Conservation (phyloP, 257 asterid genomes). For the Plantago elongata region DNA sequence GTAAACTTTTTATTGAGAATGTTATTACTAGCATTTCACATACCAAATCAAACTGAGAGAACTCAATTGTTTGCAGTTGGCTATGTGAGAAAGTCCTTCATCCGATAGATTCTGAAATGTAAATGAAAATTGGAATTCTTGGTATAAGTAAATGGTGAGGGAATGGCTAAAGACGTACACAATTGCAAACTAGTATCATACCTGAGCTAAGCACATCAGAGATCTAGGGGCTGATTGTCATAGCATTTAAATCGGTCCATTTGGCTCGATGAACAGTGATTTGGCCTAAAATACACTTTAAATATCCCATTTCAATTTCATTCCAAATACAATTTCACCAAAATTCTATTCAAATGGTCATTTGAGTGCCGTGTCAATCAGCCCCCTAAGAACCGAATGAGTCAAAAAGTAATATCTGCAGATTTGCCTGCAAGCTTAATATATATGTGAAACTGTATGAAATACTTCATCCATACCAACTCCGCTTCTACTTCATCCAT, state of each 20-base stretch:
- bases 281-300: too few relatives aligned
- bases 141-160: not conserved
- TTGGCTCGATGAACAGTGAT: too few relatives aligned
- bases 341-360: too few relatives aligned
- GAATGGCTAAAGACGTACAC: not conserved
- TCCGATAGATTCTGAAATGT: slow-evolving; percentile 72
- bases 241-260: too few relatives aligned
- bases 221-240: too few relatives aligned
- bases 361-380: too few relatives aligned
- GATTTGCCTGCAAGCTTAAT: slow-evolving; percentile 70
- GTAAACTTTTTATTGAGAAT: too few relatives aligned
- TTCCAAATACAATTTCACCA: too few relatives aligned
- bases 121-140: slow-evolving; percentile 20
- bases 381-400: slow-evolving; percentile 39
- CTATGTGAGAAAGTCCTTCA: slow-evolving; percentile 77
- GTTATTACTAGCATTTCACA: slow-evolving; percentile 16
- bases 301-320: too few relatives aligned
- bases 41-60: slow-evolving; percentile 85
- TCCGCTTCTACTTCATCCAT: too few relatives aligned
- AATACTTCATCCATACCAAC: too few relatives aligned
- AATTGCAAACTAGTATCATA: slow-evolving; percentile 24
- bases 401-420: slow-evolving; percentile 52
- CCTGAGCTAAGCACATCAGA: slow-evolving; percentile 99
- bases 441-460: slow-evolving; percentile 73
- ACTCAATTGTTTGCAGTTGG: slow-evolving; percentile 61